Conservation (phyloP, 805 yeast species). For the Saturnispora diversa region DNA sequence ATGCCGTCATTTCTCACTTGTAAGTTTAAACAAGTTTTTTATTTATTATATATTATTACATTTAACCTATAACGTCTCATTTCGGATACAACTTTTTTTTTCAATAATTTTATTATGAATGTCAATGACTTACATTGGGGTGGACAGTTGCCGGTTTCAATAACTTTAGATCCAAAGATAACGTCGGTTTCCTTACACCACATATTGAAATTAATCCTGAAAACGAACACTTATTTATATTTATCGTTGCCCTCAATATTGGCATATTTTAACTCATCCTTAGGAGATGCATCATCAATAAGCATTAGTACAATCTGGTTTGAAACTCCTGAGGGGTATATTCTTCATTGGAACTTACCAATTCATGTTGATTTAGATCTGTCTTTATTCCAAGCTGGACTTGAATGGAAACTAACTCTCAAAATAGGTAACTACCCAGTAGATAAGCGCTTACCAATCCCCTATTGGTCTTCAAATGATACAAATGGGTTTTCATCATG, state of each 20-base stretch:
- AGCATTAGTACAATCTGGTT: constrained; percentile 3
- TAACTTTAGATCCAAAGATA: not conserved
- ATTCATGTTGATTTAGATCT: constrained; percentile 47
- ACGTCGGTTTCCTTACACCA: not conserved
- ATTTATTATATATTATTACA: not conserved
- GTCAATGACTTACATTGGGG: too few relatives aligned
- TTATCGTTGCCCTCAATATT: not conserved
- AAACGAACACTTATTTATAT: constrained; percentile 2
- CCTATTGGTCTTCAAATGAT: constrained; percentile 11
- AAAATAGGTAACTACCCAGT: constrained; percentile 37
- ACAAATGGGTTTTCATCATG: not conserved
- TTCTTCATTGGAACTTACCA: constrained; percentile 67
- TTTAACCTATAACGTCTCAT: constrained; percentile 4
- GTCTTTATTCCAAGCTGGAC: constrained; percentile 5
- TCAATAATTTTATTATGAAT: too few relatives aligned
- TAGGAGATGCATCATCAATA: constrained; percentile 1
- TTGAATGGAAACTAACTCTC: constrained; percentile 40
- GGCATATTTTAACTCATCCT: not conserved
- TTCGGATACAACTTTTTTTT: too few relatives aligned
- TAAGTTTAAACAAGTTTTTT: too few relatives aligned
- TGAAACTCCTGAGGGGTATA: not conserved
- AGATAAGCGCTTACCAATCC: constrained; percentile 36
- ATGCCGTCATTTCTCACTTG: constrained; percentile 77
- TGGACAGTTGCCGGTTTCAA: not conserved
- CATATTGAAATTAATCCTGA: not conserved